phyloP scores from a whole-genome alignment of 345 rosid species.

The Salix koriyanagi region DNA sequence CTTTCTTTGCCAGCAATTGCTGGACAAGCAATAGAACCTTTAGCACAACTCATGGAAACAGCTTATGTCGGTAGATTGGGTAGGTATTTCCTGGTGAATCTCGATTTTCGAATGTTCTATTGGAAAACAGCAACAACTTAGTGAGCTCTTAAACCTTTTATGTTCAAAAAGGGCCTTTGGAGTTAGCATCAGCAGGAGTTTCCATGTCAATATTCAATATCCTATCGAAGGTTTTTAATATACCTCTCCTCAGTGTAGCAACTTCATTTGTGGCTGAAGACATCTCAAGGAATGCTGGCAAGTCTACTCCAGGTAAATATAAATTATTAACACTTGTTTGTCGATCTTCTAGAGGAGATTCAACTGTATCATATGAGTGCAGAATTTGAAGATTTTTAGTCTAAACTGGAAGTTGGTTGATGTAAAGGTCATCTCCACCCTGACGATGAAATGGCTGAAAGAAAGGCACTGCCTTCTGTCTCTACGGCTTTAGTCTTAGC shows the following conservation, averaged over 20 bases:
- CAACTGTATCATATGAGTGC: background rate
- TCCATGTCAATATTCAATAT: slow-evolving; percentile 74
- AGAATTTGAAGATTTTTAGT: background rate
- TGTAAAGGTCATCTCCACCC: slow-evolving; percentile 10
- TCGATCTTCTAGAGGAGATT: slow-evolving; percentile 8
- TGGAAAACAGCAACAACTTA: background rate
- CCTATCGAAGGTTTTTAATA: slow-evolving; percentile 81
- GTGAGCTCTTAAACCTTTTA: background rate
- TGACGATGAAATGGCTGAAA: slow-evolving; percentile 32
- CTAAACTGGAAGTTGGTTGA: slow-evolving; percentile 7
- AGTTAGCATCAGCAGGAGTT: slow-evolving; percentile 85
- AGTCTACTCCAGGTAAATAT: slow-evolving; percentile 42
- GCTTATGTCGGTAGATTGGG: slow-evolving; percentile 93
- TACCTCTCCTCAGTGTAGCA: slow-evolving; percentile 88
- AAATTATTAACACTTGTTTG: too few species aligned
- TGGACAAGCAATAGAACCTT: slow-evolving; percentile 88
- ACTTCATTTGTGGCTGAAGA: slow-evolving; percentile 97
- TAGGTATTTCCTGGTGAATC: slow-evolving; percentile 18
- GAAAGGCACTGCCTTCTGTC: slow-evolving; percentile 79
- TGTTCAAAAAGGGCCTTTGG: slow-evolving; percentile 52
- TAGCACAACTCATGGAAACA: slow-evolving; percentile 85
- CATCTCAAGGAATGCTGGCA: slow-evolving; percentile 50
- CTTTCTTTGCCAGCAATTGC: slow-evolving; percentile 86
- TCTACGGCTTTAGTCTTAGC: slow-evolving; percentile 82
- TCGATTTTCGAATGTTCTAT: background rate